These are phyloP conservation scores for Tuber calosporum DNA, from an alignment of 495 filamentous ascomycete genomes.

Conservation along the genomic window DNA sequence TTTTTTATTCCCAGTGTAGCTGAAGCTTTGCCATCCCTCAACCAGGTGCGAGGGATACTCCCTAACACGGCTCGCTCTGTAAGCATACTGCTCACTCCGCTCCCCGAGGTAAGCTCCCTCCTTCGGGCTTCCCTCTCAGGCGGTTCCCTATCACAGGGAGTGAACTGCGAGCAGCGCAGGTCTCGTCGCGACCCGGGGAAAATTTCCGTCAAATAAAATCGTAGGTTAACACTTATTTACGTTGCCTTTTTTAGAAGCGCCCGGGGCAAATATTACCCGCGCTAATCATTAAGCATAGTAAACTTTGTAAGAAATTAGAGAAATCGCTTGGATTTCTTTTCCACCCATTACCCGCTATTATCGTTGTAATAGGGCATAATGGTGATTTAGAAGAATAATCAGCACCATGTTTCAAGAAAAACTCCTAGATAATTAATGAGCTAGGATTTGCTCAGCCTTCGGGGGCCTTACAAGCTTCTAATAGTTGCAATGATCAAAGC, in stretches of 20 bases:
- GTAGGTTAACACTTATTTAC: neutral
- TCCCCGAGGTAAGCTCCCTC: too few relatives aligned
- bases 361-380: neutral
- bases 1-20: too few relatives aligned
- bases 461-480: neutral
- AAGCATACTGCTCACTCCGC: too few relatives aligned
- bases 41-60: too few relatives aligned
- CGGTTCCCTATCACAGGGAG: neutral
- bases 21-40: too few relatives aligned
- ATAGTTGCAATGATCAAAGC: neutral
- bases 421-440: neutral
- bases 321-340: neutral
- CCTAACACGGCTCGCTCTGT: too few relatives aligned
- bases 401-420: neutral
- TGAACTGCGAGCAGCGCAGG: neutral
- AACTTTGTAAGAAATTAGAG: neutral
- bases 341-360: neutral
- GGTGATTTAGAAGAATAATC: neutral
- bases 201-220: neutral
- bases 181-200: neutral
- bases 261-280: neutral
- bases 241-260: neutral
- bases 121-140: too few relatives aligned
- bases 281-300: neutral
- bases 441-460: neutral